A percentile compares a stretch with the other conserved stretches of the same genome.
phyloP scores from a whole-genome alignment of 2,329 filamentous ascomycete genomes.

The Fonsecaea nubica region DNA sequence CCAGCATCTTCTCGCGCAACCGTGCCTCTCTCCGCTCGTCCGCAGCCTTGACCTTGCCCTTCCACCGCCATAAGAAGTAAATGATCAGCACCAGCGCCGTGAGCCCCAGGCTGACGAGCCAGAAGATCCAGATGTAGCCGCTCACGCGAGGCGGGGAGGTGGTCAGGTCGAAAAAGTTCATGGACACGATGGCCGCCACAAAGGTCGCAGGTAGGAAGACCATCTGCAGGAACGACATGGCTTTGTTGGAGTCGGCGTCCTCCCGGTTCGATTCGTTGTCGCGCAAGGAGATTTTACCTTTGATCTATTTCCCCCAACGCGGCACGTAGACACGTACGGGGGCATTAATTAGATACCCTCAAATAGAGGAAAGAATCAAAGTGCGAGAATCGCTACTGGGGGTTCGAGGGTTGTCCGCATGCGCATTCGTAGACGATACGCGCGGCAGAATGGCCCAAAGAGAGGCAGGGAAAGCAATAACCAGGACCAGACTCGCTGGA shows the following conservation, averaged over 20 bases:
- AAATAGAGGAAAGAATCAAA: too few relatives aligned
- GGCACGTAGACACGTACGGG: background rate
- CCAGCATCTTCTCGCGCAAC: constrained; percentile 5
- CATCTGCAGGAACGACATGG: constrained; percentile 28
- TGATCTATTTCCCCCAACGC: constrained; percentile 14
- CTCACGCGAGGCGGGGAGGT: constrained; percentile 15
- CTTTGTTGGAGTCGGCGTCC: constrained; percentile 30
- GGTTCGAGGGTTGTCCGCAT: too few relatives aligned
- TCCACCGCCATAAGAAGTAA: constrained; percentile 25
- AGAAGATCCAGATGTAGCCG: constrained; percentile 28
- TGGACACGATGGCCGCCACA: constrained; percentile 27
- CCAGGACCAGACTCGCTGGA: background rate
- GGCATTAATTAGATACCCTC: too few relatives aligned
- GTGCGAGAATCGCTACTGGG: too few relatives aligned
- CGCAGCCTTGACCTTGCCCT: constrained; percentile 1
- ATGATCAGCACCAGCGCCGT: constrained; percentile 14
- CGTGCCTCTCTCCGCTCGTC: constrained; percentile 3
- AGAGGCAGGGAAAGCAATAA: background rate
- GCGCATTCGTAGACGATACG: too few relatives aligned
- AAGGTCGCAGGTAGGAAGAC: constrained; percentile 26
- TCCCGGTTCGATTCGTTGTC: constrained; percentile 24
- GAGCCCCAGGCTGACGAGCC: constrained; percentile 18
- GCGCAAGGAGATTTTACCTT: constrained; percentile 20
- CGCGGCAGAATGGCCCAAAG: too few relatives aligned
- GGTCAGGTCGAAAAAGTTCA: constrained; percentile 25